Conservation (phyloP, 345 rosid genomes). For the Populus euphratica region DNA sequence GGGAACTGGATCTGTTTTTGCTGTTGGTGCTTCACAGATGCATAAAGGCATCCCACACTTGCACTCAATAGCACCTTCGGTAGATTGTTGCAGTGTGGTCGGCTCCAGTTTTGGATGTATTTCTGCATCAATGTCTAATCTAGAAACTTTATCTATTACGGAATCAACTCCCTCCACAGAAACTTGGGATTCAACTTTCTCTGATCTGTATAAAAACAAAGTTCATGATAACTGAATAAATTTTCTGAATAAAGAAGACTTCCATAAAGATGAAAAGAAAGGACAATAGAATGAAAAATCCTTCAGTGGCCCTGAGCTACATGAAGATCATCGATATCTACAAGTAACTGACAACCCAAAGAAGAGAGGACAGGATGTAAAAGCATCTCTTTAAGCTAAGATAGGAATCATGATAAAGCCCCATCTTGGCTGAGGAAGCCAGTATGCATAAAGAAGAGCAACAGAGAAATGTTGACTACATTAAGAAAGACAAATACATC, state of each 20-base stretch:
- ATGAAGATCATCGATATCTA: not conserved
- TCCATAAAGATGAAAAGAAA: not conserved
- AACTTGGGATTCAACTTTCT: conserved; percentile 30
- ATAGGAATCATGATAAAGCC: too few species aligned
- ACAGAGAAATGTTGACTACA: too few species aligned
- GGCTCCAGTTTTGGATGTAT: conserved; percentile 31
- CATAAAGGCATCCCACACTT: conserved; percentile 98
- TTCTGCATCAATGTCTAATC: conserved; percentile 49
- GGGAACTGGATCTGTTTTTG: conserved; percentile 29
- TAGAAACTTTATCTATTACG: conserved; percentile 44
- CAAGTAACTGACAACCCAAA: not conserved
- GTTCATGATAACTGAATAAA: not conserved
- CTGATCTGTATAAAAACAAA: conserved; percentile 39
- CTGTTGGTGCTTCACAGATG: conserved; percentile 64
- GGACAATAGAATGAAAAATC: not conserved
- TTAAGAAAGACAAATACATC: too few species aligned
- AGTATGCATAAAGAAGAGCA: too few species aligned
- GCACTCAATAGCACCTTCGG: conserved; percentile 46
- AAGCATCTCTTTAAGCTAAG: not conserved
- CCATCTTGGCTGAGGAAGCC: too few species aligned
- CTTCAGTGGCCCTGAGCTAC: not conserved
- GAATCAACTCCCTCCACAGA: conserved; percentile 40
- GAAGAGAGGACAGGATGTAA: too few species aligned
- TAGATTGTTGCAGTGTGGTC: conserved; percentile 25
- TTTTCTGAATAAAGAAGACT: not conserved